Base-by-base conservation (phyloP, 495 filamentous ascomycete genomes). In the Penicillium nucicola region DNA sequence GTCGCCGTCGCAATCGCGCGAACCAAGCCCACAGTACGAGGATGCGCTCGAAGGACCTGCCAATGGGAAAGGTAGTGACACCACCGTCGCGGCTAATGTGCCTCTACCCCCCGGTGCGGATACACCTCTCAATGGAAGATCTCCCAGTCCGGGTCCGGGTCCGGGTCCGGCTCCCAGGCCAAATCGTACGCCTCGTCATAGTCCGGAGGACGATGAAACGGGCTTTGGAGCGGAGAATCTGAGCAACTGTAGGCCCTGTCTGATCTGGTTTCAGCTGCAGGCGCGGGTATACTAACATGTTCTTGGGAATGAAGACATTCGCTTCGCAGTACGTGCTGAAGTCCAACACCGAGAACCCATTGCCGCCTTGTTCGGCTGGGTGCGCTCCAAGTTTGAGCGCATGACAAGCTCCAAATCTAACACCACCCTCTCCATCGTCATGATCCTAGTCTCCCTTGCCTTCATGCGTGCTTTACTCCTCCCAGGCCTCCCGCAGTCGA, bases 281-380 rank as follows among this genome's bases (percentile, higher is more conserved):
- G 60, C 45, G 61, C 53, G 55, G 63, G 60, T 59, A 65, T 57
- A 68, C 69, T 74, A 69, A 75, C 58, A 45, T 53, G 28, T 46
- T 60, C 41, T 61, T 55, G 55, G 42, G 42, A 49, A 57, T 53
- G 25, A 66, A 95, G 90, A 92, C 69, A 86, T 96, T 52, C 88
- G 91, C 52, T 92, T 96, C 59, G 84, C 87, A 30, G 73, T 92
- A 36, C 80, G 87, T 50, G 87, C 90, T 53, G 91, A 96, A 72
- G 87, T 95, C 17, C 87, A 90, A 56, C 90, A 95, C 59, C 81
- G 88, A 25, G 89, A 95, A 64, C 88, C 89, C 23, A 85, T 95
- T 53, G 88, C 92, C 56, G 82, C 84, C 19, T 77, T 80, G n/a
- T 76, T 89, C 50, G 75, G 67, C 48, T 86, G 83, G 52, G 30